These are phyloP conservation scores for Cochlearia excelsa DNA, from an alignment of 345 rosid species.

Conservation along the genomic window DNA sequence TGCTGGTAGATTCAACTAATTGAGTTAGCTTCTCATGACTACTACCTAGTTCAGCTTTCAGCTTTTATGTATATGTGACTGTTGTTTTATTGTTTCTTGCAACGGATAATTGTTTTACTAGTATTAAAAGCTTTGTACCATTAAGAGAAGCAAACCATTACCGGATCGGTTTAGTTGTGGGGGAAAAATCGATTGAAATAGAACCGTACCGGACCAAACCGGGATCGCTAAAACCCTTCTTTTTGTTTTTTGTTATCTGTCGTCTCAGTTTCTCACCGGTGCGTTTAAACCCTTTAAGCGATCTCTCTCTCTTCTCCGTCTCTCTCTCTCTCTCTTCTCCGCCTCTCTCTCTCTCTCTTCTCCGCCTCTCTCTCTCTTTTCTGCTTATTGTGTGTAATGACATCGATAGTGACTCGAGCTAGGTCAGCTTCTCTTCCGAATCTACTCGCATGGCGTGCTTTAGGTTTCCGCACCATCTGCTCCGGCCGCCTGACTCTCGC, in stretches of 20 bases:
- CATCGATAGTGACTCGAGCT: conserved; percentile 53
- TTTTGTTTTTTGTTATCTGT: not conserved
- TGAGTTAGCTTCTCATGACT: conserved; percentile 28
- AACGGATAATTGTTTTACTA: too few species aligned
- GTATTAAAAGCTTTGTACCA: too few species aligned
- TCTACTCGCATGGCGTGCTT: conserved; percentile 55
- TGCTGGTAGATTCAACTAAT: not conserved
- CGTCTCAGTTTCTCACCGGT: not conserved
- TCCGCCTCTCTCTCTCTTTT: conserved; percentile 13
- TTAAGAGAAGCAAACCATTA: too few species aligned
- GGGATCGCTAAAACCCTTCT: not conserved
- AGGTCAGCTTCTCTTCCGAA: conserved; percentile 42
- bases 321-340: too few species aligned
- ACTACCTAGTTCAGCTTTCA: not conserved
- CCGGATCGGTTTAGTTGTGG: too few species aligned
- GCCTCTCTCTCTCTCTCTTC: not conserved
- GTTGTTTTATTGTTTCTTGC: too few species aligned
- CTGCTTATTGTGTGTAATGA: conserved; percentile 36
- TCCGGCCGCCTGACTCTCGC: conserved; percentile 57
- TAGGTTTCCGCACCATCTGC: conserved; percentile 56
- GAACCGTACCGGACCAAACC: not conserved
- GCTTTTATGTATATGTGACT: too few species aligned
- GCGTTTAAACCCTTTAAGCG: too few species aligned
- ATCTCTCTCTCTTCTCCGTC: not conserved
- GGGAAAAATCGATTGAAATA: too few species aligned